These are phyloP conservation scores for Aurinia saxatilis DNA, from an alignment of 345 rosid genomes.

Conservation along the genomic window DNA sequence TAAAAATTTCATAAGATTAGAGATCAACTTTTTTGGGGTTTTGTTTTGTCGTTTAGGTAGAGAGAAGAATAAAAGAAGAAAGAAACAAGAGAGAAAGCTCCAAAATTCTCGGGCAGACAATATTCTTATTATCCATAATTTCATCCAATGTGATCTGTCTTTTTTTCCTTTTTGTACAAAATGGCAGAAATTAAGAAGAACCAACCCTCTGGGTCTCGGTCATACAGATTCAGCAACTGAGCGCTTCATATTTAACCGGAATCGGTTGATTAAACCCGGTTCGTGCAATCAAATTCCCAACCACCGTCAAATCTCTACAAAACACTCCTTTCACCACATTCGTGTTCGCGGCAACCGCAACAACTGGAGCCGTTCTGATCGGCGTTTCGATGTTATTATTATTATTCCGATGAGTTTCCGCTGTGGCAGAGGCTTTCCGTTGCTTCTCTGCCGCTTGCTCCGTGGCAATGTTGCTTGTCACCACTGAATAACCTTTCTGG, in stretches of 20 bases:
- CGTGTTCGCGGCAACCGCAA: conserved; percentile 2
- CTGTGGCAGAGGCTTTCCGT: conserved; percentile 45
- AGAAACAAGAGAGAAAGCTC: conserved; percentile 25
- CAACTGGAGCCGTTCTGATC: neutral
- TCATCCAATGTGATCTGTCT: conserved; percentile 26
- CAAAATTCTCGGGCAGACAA: conserved; percentile 30
- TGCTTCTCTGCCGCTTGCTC: conserved; percentile 74
- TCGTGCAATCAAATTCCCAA: conserved; percentile 72
- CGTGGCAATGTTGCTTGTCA: conserved; percentile 51
- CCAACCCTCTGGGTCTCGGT: too few species aligned
- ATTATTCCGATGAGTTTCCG: conserved; percentile 27
- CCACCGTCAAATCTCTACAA: conserved; percentile 77
- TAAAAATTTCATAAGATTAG: neutral
- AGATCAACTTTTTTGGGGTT: neutral
- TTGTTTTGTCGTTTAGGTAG: neutral
- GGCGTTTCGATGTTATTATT: neutral
- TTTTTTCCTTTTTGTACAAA: conserved; percentile 19
- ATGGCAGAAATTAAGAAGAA: neutral
- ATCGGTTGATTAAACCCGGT: conserved; percentile 72
- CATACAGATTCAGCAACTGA: conserved; percentile 56
- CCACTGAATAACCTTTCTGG: conserved; percentile 71
- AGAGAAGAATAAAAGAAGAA: conserved; percentile 5
- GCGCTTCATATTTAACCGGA: conserved; percentile 77
- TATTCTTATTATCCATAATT: conserved; percentile 29
- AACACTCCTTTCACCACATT: conserved; percentile 76